Evolutionary conservation across 2,329 filamentous ascomycete genomes (phyloP), one percentile per base, ranked within the genome.

Genomic region (Aspergillus neotritici): DNA sequence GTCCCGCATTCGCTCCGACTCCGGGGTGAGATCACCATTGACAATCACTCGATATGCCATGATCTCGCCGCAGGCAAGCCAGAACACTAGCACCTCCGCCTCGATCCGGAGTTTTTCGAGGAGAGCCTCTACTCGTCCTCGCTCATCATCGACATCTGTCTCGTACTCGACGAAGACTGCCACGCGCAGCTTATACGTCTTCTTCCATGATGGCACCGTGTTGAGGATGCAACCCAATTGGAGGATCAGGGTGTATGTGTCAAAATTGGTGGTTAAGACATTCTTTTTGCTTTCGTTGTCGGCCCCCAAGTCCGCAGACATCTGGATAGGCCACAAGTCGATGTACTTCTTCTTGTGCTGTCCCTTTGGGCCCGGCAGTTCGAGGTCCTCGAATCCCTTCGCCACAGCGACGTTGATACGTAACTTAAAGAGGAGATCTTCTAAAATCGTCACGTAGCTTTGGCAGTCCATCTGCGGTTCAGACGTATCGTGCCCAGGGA

Each of bases 81-180:
- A 93, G 57, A 90, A 89, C 1, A 94, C 88, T 11, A 84, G 66
- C 0, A 94, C 79, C 49, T 87, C 75, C 3, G 87, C 88, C 48
- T 89, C 79, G 37, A 94, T 94, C 12, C 88, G 76, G 7, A 94
- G 66, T 60, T 91, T 94, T 15, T 87, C 84, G 1, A 94, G 72
- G 2, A 94, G 71, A 1, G 83, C 79, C 46, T 79, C 79, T 12
- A 94, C 83, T 44, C 87, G 74, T 1, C 76, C 78, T 30, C 79
- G 73, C 63, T 94, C 88, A 63, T 94, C 86, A 31, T 84, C 79
- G 1, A 94, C 83, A 53, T 94, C 88, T 17, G 75, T 80, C 60
- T 93, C 87, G 53, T 94, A 94, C 58, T 94, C 88, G 14, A 94
- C 88, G 62, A 94, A 94, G 0, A 94, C 87, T 41, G 85, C 79